Percentiles rank a stretch among this genome's conserved stretches.
These are phyloP conservation scores for Cenchrus americanus DNA, from an alignment of 176 grass and related monocot species.

Conservation along the genomic window DNA sequence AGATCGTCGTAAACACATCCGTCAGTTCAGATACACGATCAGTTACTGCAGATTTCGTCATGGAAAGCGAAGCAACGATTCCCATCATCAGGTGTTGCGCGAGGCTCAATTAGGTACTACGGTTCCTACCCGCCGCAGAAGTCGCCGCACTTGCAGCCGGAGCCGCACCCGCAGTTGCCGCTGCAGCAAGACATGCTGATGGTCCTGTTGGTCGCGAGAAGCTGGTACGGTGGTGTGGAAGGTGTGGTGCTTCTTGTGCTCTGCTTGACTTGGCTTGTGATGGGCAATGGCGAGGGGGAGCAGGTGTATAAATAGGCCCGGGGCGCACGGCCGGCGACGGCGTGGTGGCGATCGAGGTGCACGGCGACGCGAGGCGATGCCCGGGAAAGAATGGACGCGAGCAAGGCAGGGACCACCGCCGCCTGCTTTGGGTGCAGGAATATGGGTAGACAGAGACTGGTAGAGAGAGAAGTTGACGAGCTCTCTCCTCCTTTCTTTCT, in stretches of 20 bases:
- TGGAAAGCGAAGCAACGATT: not conserved
- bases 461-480: not conserved
- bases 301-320: conserved; percentile 56
- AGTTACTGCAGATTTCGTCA: not conserved
- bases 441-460: not conserved
- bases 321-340: too few relatives aligned
- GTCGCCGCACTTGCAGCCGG: conserved; percentile 66
- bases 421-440: conserved; percentile 32
- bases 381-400: conserved; percentile 43
- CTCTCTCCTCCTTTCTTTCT: not conserved
- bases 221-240: not conserved
- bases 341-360: not conserved
- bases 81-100: not conserved
- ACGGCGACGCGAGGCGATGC: not conserved
- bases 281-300: not conserved
- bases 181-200: conserved; percentile 79
- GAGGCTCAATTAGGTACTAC: not conserved
- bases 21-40: not conserved
- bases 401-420: conserved; percentile 35
- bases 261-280: conserved; percentile 42
- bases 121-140: conserved; percentile 52
- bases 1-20: not conserved
- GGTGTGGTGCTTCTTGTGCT: not conserved
- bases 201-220: not conserved
- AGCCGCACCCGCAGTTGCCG: conserved; percentile 79